Conservation (phyloP, 2,329 filamentous ascomycete genomes). For the Periconia sp. region DNA sequence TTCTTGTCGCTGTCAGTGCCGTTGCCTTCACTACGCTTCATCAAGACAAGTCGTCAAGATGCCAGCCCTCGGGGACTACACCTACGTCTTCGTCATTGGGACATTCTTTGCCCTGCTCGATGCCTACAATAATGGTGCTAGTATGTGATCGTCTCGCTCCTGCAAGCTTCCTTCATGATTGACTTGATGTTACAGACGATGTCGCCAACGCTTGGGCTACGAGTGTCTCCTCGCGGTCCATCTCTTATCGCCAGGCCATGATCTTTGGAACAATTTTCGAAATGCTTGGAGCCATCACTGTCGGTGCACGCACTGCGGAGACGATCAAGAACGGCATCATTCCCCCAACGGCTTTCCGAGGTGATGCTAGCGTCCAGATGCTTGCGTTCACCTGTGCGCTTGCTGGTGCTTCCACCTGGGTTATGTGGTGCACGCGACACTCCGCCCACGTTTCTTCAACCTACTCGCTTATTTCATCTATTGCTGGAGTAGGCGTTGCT, state of each 20-base stretch:
- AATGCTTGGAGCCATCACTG: constrained; percentile 54
- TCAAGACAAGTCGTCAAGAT: background rate
- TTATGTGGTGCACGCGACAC: constrained; percentile 80
- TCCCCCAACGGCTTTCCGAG: constrained; percentile 52
- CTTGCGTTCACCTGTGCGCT: constrained; percentile 64
- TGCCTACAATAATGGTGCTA: constrained; percentile 80
- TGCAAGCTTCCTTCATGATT: constrained; percentile 1
- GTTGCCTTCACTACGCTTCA: background rate
- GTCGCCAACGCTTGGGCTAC: constrained; percentile 86
- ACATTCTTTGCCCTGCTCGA: constrained; percentile 78
- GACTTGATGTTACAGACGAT: constrained; percentile 70
- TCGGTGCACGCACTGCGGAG: constrained; percentile 63
- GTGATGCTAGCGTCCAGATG: constrained; percentile 56
- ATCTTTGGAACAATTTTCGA: constrained; percentile 54
- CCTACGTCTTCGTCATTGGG: constrained; percentile 77
- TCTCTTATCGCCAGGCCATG: constrained; percentile 70
- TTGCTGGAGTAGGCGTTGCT: constrained; percentile 56
- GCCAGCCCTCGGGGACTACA: constrained; percentile 52
- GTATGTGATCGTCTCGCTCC: constrained; percentile 55
- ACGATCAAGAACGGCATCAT: constrained; percentile 79
- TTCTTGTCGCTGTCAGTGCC: background rate
- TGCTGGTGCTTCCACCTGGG: constrained; percentile 71
- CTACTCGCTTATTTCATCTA: constrained; percentile 58
- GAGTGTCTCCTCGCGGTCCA: constrained; percentile 78
- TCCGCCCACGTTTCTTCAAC: constrained; percentile 70